phyloP scores from a whole-genome alignment of 2,329 filamentous ascomycete genomes.

The Penicillium psychrosexuale region DNA sequence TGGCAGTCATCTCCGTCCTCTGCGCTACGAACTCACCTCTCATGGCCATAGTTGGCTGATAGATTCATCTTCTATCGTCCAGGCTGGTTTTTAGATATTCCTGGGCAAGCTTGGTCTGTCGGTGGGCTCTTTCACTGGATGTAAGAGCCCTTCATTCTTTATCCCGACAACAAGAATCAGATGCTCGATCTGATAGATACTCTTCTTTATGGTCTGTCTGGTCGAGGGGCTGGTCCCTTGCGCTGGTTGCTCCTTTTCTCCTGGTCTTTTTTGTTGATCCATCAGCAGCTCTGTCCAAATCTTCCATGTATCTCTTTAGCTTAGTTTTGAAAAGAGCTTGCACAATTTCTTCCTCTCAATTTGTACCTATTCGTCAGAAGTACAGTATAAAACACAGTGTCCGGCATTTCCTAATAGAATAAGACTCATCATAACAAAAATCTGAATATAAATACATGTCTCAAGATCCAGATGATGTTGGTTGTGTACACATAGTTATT shows the following conservation, averaged over 20 bases:
- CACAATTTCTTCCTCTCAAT: background rate
- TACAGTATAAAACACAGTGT: background rate
- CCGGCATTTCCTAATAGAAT: background rate
- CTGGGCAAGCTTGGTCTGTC: slow-evolving; percentile 35
- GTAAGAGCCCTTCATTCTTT: slow-evolving; percentile 18
- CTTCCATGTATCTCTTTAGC: slow-evolving; percentile 16
- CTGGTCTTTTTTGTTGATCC: slow-evolving; percentile 11
- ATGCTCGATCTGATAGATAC: slow-evolving; percentile 44
- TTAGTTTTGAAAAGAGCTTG: slow-evolving; percentile 19
- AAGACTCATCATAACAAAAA: background rate
- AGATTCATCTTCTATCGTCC: slow-evolving; percentile 57
- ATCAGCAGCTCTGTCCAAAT: slow-evolving; percentile 14
- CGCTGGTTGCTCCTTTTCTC: slow-evolving; percentile 26
- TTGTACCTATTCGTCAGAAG: background rate
- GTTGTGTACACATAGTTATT: background rate
- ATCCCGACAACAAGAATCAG: slow-evolving; percentile 43
- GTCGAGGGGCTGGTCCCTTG: slow-evolving; percentile 39
- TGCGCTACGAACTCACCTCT: background rate
- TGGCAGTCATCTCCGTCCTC: background rate
- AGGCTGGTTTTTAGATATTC: slow-evolving; percentile 43
- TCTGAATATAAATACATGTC: background rate
- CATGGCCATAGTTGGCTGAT: slow-evolving; percentile 25
- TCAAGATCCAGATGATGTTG: no score
- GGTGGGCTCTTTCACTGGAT: slow-evolving; percentile 29
- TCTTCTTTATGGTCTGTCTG: slow-evolving; percentile 27